Evolutionary conservation across 2,329 filamentous ascomycete species (phyloP).

Genomic region (Torrubiellomyces zombiae): DNA sequence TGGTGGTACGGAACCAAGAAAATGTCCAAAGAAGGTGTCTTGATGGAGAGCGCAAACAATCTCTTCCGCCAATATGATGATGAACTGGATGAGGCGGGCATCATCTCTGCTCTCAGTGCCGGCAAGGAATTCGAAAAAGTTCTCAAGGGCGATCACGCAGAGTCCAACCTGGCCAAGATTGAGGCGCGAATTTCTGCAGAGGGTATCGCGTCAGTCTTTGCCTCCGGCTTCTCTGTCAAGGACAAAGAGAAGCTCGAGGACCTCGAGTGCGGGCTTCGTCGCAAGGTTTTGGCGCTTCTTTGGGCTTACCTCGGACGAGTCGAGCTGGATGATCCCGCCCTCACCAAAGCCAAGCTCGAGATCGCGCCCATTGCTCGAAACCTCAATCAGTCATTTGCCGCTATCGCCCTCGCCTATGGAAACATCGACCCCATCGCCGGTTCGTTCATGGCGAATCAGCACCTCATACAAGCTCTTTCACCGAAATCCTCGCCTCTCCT

Average conservation of each 20-base stretch:
- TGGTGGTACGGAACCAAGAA: constrained; percentile 98
- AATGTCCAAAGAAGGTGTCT: constrained; percentile 81
- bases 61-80: constrained; percentile 90
- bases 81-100: constrained; percentile 60
- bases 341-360: constrained; percentile 79
- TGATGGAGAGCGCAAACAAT: constrained; percentile 85
- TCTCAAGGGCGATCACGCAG: constrained; percentile 61
- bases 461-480: constrained; percentile 75
- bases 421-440: constrained; percentile 68
- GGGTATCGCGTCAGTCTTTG: constrained; percentile 32
- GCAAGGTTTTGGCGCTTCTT: constrained; percentile 76
- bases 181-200: constrained; percentile 63
- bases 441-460: constrained; percentile 69
- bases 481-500: constrained; percentile 75
- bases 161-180: constrained; percentile 65
- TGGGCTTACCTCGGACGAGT: constrained; percentile 92
- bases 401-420: constrained; percentile 76
- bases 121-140: constrained; percentile 72
- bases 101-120: constrained; percentile 65
- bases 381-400: constrained; percentile 71
- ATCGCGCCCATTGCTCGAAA: constrained; percentile 73
- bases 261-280: constrained; percentile 60
- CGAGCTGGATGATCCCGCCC: constrained; percentile 59
- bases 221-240: constrained; percentile 47
- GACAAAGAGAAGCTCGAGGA: constrained; percentile 64